phyloP scores from a whole-genome alignment of 1,284 basidiomycete genomes.

The Ustilago trichophora region DNA sequence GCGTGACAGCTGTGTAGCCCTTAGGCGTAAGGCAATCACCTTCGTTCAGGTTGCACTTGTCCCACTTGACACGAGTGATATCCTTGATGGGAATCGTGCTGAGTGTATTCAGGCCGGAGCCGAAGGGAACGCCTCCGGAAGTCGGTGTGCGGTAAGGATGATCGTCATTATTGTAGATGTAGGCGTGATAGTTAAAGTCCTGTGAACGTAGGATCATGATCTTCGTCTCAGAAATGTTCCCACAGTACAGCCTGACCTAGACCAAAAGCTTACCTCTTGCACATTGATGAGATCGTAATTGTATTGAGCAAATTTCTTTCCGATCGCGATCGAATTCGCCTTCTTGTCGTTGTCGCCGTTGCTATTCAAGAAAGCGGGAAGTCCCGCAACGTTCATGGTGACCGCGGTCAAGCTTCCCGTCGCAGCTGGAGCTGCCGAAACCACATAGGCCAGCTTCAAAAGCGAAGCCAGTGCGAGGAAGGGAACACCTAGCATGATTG shows the following conservation, averaged over 20 bases:
- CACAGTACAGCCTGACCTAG: no score
- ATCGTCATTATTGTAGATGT: constrained; percentile 20
- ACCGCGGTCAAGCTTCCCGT: constrained; percentile 12
- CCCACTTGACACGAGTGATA: constrained; percentile 15
- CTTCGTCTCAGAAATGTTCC: neutral
- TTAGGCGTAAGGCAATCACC: constrained; percentile 29
- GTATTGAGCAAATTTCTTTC: constrained; percentile 15
- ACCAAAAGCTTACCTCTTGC: constrained; percentile 13
- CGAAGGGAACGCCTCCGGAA: constrained; percentile 19
- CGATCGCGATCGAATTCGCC: constrained; percentile 15
- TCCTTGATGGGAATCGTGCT: constrained; percentile 14
- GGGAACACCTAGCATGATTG: constrained; percentile 1
- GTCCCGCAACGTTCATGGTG: constrained; percentile 28
- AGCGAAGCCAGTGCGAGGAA: constrained; percentile 6
- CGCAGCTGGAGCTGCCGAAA: constrained; percentile 1
- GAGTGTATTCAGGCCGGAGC: constrained; percentile 25
- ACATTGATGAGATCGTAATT: constrained; percentile 23
- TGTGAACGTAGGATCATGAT: neutral
- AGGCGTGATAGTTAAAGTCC: constrained; percentile 30
- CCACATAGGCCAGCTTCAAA: constrained; percentile 1
- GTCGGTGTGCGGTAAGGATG: constrained; percentile 25
- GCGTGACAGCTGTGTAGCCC: constrained; percentile 20
- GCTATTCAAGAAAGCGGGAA: constrained; percentile 14
- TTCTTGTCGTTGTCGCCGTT: constrained; percentile 23
- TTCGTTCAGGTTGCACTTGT: constrained; percentile 18